phyloP scores from a whole-genome alignment of 805 yeast species.

The Candida pseudoglaebosa region DNA sequence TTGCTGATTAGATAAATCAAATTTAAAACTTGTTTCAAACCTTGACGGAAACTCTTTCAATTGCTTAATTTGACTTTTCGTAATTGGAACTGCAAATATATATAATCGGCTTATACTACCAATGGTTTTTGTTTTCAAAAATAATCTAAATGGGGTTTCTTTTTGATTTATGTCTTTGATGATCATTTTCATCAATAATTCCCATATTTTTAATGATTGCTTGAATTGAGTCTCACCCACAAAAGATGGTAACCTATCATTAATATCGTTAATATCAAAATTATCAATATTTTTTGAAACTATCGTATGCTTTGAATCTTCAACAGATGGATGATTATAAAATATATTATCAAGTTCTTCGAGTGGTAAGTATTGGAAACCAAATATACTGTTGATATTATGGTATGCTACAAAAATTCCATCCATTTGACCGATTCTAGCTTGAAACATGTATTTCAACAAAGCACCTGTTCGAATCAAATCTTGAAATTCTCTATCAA shows the following conservation, averaged over 20 bases:
- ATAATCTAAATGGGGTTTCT: constrained; percentile 25
- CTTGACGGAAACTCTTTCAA: constrained; percentile 20
- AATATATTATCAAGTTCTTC: constrained; percentile 57
- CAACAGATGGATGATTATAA: constrained; percentile 13
- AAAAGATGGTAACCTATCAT: constrained; percentile 37
- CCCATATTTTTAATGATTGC: constrained; percentile 51
- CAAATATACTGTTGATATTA: constrained; percentile 74
- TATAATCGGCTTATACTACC: constrained; percentile 11
- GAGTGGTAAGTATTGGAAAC: constrained; percentile 84
- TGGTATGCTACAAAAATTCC: constrained; percentile 93
- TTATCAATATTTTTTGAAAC: background rate
- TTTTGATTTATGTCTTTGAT: constrained; percentile 21
- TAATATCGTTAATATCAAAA: constrained; percentile 14
- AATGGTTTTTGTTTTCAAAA: constrained; percentile 11
- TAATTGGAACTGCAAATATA: constrained; percentile 30
- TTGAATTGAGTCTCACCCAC: constrained; percentile 71
- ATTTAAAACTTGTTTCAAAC: constrained; percentile 30
- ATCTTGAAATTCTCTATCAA: constrained; percentile 75
- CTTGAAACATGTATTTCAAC: constrained; percentile 85
- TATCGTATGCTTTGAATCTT: background rate
- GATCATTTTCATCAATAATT: constrained; percentile 24
- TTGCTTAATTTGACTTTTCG: constrained; percentile 14
- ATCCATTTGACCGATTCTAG: constrained; percentile 94
- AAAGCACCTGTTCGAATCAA: constrained; percentile 66
- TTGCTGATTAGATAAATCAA: constrained; percentile 19